Evolutionary conservation across 768 basidiomycete genomes (phyloP).

Genomic region (Calocera cornea): DNA sequence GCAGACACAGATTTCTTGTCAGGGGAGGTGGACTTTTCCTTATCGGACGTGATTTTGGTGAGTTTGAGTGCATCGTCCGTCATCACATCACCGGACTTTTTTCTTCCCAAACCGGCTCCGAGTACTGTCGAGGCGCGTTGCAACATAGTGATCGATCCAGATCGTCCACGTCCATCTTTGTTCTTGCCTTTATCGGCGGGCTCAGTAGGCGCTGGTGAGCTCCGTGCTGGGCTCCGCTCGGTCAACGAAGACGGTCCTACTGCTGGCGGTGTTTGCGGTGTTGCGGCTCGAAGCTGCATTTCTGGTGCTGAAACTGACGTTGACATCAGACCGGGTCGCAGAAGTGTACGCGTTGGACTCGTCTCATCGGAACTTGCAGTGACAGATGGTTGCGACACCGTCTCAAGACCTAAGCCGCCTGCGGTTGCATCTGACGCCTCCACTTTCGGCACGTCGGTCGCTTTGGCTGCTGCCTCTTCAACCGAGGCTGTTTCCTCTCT

Average conservation of each 20-base stretch:
- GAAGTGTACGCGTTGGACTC: background rate
- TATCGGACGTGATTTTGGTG: constrained; percentile 1
- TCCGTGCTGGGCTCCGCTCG: constrained; percentile 43
- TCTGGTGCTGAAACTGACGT: background rate
- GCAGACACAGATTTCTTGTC: background rate
- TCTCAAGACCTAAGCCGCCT: constrained; percentile 2
- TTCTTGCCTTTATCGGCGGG: constrained; percentile 35
- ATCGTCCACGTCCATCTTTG: constrained; percentile 32
- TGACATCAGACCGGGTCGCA: background rate
- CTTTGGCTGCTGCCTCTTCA: constrained; percentile 14
- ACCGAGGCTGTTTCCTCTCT: constrained; percentile 24
- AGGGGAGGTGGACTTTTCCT: background rate
- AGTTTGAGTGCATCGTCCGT: constrained; percentile 19
- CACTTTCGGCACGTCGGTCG: constrained; percentile 14
- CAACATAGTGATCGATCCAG: constrained; percentile 90
- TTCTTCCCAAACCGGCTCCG: constrained; percentile 53
- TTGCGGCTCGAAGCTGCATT: background rate
- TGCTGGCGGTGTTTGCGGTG: constrained; percentile 30
- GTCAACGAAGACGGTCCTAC: constrained; percentile 36
- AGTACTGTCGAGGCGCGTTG: constrained; percentile 86
- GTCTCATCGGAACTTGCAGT: background rate
- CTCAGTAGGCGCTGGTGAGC: constrained; percentile 45
- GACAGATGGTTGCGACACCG: background rate
- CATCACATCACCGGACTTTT: constrained; percentile 66
- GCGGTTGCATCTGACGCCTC: constrained; percentile 16